phyloP scores from a whole-genome alignment of 495 filamentous ascomycete species.

The Coniosporium apollinis region DNA sequence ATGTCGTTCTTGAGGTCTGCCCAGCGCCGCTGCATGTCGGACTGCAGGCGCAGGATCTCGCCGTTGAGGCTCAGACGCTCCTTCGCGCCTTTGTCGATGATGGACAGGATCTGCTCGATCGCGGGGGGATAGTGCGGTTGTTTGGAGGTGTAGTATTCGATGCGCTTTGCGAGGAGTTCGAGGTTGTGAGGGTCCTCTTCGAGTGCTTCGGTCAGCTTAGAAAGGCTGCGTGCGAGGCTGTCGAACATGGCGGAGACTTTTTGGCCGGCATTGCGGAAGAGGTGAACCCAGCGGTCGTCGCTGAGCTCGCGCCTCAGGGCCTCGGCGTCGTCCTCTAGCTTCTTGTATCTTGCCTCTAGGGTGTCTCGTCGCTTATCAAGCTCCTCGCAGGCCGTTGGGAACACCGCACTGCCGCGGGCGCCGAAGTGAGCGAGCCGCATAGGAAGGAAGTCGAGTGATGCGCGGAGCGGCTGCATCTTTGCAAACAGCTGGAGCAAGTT shows the following conservation, averaged over 20 bases:
- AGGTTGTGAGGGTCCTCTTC: conserved; percentile 56
- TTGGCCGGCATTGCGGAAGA: conserved; percentile 82
- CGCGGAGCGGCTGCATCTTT: conserved; percentile 81
- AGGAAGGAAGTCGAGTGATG: conserved; percentile 90
- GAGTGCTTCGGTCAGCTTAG: conserved; percentile 63
- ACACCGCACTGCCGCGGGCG: conserved; percentile 50
- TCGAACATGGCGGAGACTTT: conserved; percentile 92
- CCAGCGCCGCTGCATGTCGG: conserved; percentile 66
- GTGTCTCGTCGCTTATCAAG: conserved; percentile 50
- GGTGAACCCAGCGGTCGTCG: conserved; percentile 87
- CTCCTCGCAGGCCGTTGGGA: conserved; percentile 82
- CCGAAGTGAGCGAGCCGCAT: conserved; percentile 85
- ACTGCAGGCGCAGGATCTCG: conserved; percentile 70
- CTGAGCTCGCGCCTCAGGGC: conserved; percentile 71
- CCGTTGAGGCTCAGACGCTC: conserved; percentile 88
- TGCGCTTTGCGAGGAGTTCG: conserved; percentile 57
- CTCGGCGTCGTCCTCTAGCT: conserved; percentile 75
- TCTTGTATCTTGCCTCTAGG: conserved; percentile 65
- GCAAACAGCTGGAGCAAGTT: conserved; percentile 75
- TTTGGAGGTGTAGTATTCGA: conserved; percentile 90
- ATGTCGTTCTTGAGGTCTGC: conserved; percentile 59
- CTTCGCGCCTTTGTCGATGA: conserved; percentile 84
- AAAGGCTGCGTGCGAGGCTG: conserved; percentile 70
- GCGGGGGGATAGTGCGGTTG: conserved; percentile 90
- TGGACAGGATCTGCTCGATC: conserved; percentile 72